Conservation (phyloP, 495 filamentous ascomycete genomes). For the Parathielavia hyrcaniae region DNA sequence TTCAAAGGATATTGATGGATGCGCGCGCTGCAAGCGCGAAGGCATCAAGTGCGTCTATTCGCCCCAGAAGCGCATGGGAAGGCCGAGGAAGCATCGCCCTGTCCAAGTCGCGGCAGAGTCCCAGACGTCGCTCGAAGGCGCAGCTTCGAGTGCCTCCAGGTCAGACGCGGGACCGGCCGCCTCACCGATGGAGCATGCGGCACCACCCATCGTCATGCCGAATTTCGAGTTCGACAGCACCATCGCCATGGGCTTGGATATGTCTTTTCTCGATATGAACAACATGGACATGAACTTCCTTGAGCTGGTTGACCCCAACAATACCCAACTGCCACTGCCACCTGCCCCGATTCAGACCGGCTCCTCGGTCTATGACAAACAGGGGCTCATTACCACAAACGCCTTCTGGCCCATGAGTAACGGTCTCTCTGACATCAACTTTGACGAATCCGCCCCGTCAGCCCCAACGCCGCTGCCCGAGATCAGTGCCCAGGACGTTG, state of each 20-base stretch:
- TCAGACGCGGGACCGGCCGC: slow-evolving; percentile 1
- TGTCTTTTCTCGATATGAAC: slow-evolving; percentile 34
- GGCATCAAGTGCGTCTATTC: slow-evolving; percentile 53
- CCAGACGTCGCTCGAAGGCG: not conserved
- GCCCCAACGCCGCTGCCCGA: slow-evolving; percentile 1
- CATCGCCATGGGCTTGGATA: slow-evolving; percentile 29
- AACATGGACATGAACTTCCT: slow-evolving; percentile 30
- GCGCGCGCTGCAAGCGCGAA: slow-evolving; percentile 51
- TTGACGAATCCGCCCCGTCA: slow-evolving; percentile 6
- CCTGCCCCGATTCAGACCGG: not conserved
- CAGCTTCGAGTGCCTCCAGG: no score
- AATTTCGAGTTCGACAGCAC: slow-evolving; percentile 25
- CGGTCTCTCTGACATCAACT: slow-evolving; percentile 18
- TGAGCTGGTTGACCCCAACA: slow-evolving; percentile 24
- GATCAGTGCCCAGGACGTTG: slow-evolving; percentile 18
- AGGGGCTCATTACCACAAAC: no score
- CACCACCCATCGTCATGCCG: slow-evolving; percentile 10
- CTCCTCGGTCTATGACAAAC: no score
- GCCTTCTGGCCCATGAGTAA: slow-evolving; percentile 12
- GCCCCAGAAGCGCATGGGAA: slow-evolving; percentile 55
- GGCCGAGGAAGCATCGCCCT: slow-evolving; percentile 51
- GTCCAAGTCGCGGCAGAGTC: slow-evolving; percentile 23
- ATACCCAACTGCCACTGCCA: slow-evolving; percentile 8
- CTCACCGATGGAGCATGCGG: not conserved
- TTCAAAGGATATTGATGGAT: slow-evolving; percentile 51